A percentile compares a stretch with the other conserved stretches of the same genome.
phyloP scores from a whole-genome alignment of 2,329 filamentous ascomycete genomes.

The Alternaria triticimaculans region DNA sequence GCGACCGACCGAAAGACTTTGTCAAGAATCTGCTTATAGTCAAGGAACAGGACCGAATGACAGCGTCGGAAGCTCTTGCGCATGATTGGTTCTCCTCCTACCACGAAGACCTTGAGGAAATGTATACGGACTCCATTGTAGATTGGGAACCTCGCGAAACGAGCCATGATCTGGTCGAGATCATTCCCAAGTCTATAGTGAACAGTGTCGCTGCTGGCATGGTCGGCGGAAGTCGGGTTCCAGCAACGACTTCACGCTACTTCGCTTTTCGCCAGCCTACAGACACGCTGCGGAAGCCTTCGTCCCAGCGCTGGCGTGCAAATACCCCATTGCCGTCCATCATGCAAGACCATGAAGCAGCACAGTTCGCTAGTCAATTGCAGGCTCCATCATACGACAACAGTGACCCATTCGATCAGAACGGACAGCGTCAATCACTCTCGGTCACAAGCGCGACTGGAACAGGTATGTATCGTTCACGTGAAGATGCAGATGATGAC shows the following conservation, averaged over 20 bases:
- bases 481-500: background rate
- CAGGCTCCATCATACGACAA: background rate
- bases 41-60: constrained; percentile 59
- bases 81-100: constrained; percentile 64
- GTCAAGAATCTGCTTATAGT: constrained; percentile 59
- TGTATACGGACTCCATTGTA: constrained; percentile 58
- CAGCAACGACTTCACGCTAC: constrained; percentile 1
- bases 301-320: constrained; percentile 14
- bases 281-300: background rate
- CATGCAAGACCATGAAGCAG: constrained; percentile 5
- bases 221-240: background rate
- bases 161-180: constrained; percentile 38
- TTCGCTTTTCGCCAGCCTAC: background rate
- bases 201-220: background rate
- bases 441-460: background rate
- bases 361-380: constrained; percentile 16
- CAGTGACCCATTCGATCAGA: background rate
- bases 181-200: constrained; percentile 12
- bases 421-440: background rate
- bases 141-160: constrained; percentile 58
- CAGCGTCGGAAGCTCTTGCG: constrained; percentile 59
- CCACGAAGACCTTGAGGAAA: constrained; percentile 54
- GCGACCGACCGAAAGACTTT: constrained; percentile 59
- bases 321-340: constrained; percentile 24
- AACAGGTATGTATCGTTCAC: background rate